These are phyloP conservation scores for Aristolochia contorta DNA, from an alignment of 164 flowering plant species.

Conservation along the genomic window DNA sequence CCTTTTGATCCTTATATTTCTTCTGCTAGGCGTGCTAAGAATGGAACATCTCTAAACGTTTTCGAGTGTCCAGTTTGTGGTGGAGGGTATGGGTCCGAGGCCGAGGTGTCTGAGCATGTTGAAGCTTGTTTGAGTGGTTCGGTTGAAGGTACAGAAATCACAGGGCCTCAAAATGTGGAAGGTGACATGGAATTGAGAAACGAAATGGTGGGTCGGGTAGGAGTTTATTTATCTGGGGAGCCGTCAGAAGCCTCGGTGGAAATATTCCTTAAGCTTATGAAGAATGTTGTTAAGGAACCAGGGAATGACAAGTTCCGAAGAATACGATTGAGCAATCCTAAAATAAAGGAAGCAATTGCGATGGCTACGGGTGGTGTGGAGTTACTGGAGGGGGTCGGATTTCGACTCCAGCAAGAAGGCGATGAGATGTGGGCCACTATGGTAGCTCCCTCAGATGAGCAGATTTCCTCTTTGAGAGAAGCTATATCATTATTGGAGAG, in stretches of 20 bases:
- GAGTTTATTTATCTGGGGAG: slow-evolving; percentile 51
- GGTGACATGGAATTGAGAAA: slow-evolving; percentile 8
- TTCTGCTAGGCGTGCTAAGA: slow-evolving; percentile 42
- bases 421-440: slow-evolving; percentile 86
- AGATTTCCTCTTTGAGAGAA: slow-evolving; percentile 28
- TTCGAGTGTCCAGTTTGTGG: slow-evolving; percentile 79
- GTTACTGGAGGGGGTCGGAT: slow-evolving; percentile 74
- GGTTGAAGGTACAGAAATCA: slow-evolving; percentile 5
- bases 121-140: slow-evolving; percentile 43
- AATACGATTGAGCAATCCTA: slow-evolving; percentile 77
- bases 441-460: slow-evolving; percentile 48
- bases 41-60: slow-evolving; percentile 44
- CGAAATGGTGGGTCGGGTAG: slow-evolving; percentile 35
- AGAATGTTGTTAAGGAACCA: slow-evolving; percentile 66
- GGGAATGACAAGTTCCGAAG: slow-evolving; percentile 73
- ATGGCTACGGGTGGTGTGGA: slow-evolving; percentile 74
- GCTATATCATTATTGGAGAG: slow-evolving; percentile 45
- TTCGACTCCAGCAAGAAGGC: slow-evolving; percentile 55
- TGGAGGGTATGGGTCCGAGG: slow-evolving; percentile 40
- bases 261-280: slow-evolving; percentile 54
- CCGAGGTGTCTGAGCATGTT: slow-evolving; percentile 63
- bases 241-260: slow-evolving; percentile 61
- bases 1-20: slow-evolving; percentile 60
- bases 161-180: background rate
- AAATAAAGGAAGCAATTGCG: slow-evolving; percentile 70